Percentiles rank a stretch among this genome's conserved stretches.
Evolutionary conservation across 495 filamentous ascomycete genomes (phyloP).

Genomic region (Neurospora sp.): DNA sequence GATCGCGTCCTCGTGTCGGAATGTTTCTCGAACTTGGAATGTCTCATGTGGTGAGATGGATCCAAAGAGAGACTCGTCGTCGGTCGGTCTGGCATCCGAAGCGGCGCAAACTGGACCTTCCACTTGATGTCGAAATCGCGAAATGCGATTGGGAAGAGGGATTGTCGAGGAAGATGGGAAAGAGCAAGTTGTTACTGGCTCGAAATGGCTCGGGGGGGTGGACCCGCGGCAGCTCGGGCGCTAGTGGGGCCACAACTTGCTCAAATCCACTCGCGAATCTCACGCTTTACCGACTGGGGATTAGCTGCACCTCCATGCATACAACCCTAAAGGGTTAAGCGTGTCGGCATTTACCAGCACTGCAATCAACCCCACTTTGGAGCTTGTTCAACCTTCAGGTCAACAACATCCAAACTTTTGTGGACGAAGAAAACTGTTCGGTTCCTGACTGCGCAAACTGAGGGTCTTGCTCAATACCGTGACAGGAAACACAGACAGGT

Average conservation of each 20-base stretch:
- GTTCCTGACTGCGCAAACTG: too few species aligned
- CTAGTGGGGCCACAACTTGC: constrained; percentile 33
- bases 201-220: not conserved
- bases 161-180: not conserved
- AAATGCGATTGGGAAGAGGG: not conserved
- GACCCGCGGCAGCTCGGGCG: constrained; percentile 4
- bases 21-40: not conserved
- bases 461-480: too few species aligned
- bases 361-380: not conserved
- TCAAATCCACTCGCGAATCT: constrained; percentile 35
- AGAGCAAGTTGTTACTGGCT: constrained; percentile 25
- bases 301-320: not conserved
- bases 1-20: not conserved
- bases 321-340: not conserved
- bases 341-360: not conserved
- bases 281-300: not conserved
- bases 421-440: not conserved
- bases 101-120: not conserved
- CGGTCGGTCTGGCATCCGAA: not conserved
- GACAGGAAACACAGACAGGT: too few species aligned
- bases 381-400: not conserved
- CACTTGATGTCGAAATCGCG: not conserved
- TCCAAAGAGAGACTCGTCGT: not conserved
- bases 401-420: not conserved
- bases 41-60: not conserved